A percentile compares a stretch with the other conserved stretches of the same genome.
phyloP scores from a whole-genome alignment of 257 asterid species.

The Eustoma russellianum region DNA sequence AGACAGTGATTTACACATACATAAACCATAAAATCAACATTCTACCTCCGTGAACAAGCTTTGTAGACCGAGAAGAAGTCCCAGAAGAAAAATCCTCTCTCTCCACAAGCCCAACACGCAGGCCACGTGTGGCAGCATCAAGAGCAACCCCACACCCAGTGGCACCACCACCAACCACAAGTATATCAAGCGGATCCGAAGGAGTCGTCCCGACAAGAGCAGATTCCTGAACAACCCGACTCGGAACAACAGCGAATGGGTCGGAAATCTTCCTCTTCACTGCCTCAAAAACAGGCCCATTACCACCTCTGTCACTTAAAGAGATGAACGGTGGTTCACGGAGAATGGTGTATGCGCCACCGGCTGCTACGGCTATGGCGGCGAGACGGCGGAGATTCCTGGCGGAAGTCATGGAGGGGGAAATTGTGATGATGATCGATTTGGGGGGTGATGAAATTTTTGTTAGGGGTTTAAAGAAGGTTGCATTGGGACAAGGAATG shows the following conservation, averaged over 20 bases:
- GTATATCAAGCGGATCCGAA: constrained; percentile 76
- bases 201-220: constrained; percentile 51
- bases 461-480: not conserved
- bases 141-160: constrained; percentile 95
- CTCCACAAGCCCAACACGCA: constrained; percentile 97
- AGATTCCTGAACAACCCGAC: constrained; percentile 68
- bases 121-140: constrained; percentile 93
- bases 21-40: constrained; percentile 8
- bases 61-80: constrained; percentile 91
- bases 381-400: constrained; percentile 75
- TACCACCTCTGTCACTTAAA: constrained; percentile 50
- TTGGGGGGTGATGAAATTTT: not conserved
- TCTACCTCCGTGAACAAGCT: constrained; percentile 94
- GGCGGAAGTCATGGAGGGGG: constrained; percentile 39
- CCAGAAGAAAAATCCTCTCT: constrained; percentile 95
- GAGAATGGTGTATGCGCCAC: constrained; percentile 47
- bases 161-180: constrained; percentile 93
- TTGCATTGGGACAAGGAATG: constrained; percentile 21
- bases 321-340: constrained; percentile 38
- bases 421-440: constrained; percentile 1
- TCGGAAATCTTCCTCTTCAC: constrained; percentile 47
- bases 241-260: constrained; percentile 51
- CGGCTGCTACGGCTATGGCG: constrained; percentile 53
- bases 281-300: constrained; percentile 28
- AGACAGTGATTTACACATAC: not conserved